These are phyloP conservation scores for Fusarium nanum DNA, from an alignment of 2,329 filamentous ascomycete species.

Conservation along the genomic window DNA sequence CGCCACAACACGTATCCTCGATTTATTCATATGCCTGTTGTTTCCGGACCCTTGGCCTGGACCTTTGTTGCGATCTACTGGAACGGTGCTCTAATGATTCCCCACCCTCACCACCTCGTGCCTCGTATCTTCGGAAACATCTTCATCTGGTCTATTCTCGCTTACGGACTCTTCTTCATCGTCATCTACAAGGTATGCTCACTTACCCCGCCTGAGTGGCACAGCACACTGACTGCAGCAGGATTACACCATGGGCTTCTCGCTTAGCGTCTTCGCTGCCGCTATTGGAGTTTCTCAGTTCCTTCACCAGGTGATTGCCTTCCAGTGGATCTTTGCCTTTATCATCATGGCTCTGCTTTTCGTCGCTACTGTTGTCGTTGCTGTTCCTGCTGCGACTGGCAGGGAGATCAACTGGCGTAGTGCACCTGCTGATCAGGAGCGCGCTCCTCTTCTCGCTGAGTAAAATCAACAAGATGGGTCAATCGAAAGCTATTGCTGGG, in stretches of 20 bases:
- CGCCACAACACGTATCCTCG: conserved; percentile 77
- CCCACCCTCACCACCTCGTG: conserved; percentile 71
- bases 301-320: conserved; percentile 75
- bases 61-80: conserved; percentile 88
- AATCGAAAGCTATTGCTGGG: background rate
- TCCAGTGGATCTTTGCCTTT: conserved; percentile 96
- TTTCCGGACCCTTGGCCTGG: conserved; percentile 84
- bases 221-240: conserved; percentile 42
- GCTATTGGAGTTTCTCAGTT: conserved; percentile 84
- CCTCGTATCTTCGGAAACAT: conserved; percentile 87
- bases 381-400: conserved; percentile 72
- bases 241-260: conserved; percentile 83
- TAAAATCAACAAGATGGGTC: conserved; percentile 7
- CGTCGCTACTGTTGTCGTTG: conserved; percentile 72
- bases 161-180: conserved; percentile 82
- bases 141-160: conserved; percentile 86
- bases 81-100: conserved; percentile 86
- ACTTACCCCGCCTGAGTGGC: background rate
- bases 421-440: conserved; percentile 63
- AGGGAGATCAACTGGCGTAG: conserved; percentile 63
- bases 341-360: conserved; percentile 82
- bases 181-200: conserved; percentile 72
- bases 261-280: conserved; percentile 77
- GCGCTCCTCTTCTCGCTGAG: conserved; percentile 70
- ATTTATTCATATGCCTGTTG: conserved; percentile 80